Percentiles rank a stretch among this genome's conserved stretches.
These are phyloP conservation scores for Cyclocybe cylindracea DNA, from an alignment of 768 basidiomycete species.

Conservation along the genomic window DNA sequence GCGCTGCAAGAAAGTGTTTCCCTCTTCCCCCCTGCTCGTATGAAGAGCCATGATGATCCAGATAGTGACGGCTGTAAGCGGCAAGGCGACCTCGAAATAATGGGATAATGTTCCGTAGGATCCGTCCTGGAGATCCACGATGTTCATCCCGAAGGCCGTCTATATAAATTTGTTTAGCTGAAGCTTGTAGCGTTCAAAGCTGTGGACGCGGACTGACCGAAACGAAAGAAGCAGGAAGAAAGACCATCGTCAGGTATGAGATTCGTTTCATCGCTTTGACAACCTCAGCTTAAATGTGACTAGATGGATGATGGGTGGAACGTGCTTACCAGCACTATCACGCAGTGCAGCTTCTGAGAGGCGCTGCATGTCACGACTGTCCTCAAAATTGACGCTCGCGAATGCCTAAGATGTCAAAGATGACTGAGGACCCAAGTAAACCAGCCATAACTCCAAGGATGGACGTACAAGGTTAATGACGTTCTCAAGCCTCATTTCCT, in stretches of 20 bases:
- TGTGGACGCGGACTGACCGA: constrained; percentile 20
- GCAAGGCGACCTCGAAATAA: constrained; percentile 39
- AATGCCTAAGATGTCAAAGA: constrained; percentile 35
- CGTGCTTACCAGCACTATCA: constrained; percentile 26
- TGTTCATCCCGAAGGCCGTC: constrained; percentile 54
- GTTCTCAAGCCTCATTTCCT: constrained; percentile 46
- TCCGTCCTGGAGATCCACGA: constrained; percentile 32
- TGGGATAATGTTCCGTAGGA: constrained; percentile 32
- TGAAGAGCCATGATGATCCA: constrained; percentile 52
- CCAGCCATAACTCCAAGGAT: background rate
- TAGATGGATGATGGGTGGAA: background rate
- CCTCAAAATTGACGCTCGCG: constrained; percentile 43
- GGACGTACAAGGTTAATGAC: constrained; percentile 44
- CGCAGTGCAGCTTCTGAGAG: constrained; percentile 35
- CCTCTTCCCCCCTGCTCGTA: constrained; percentile 7
- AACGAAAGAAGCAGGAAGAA: constrained; percentile 48
- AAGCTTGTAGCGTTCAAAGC: no score
- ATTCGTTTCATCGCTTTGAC: constrained; percentile 41
- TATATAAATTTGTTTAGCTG: constrained; percentile 11
- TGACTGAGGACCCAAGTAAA: background rate
- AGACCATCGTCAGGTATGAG: constrained; percentile 53
- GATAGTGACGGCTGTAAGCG: constrained; percentile 40
- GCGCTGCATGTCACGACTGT: constrained; percentile 39
- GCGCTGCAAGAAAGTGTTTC: constrained; percentile 3
- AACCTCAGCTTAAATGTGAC: background rate